Base-by-base conservation (phyloP, 2,329 filamentous ascomycete species). In the Cercospora brassicicola region DNA sequence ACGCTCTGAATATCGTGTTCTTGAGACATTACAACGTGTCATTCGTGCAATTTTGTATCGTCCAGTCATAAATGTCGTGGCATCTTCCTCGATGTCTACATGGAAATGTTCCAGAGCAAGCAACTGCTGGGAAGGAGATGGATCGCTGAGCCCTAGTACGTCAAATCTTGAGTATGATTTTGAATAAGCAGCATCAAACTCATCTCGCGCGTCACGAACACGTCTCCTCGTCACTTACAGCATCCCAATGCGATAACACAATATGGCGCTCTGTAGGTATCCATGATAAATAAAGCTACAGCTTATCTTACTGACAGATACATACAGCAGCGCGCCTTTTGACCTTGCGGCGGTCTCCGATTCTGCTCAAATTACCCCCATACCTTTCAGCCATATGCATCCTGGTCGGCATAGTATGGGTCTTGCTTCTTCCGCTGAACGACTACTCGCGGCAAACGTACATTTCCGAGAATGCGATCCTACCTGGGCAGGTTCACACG, bases 401-500 rank as follows among this genome's bases (percentile, higher is more conserved):
- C 74, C 75, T 94, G 59, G 87, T 97, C 75, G 95, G 95, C 63
- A 87, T 97, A 65, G 87, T 88, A 73, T 99, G 94, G 92, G 88
- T 99, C 13, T 87, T 97, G 23, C 85, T 98, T 33, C 87, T 99
- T 1, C 95, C 95, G 2, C 85, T 98, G 63, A 87, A 98, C 80
- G 88, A 94, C 73, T 97, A 98, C 82, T 97, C 93, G 61, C 89
- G 95, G 72, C 86, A 88, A 68, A 99, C 94, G 0, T 99, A 99
- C 80, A 95, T 99, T 67, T 98, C 94, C 53, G 95, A 99, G 80
- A 99, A 99, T 79, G 95, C 95, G 10, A 88, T 99, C 36, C 84
- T 99, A 13, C 95, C 95, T 0, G 95, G 94, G 2, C 95, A 99
- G 80, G 95, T 98, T 8, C 94, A 98, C 81, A 97, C 95, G 1